These are phyloP conservation scores for Phytopythium chamaehyphon DNA, from an alignment of 352 stramenopile species.

Conservation along the genomic window DNA sequence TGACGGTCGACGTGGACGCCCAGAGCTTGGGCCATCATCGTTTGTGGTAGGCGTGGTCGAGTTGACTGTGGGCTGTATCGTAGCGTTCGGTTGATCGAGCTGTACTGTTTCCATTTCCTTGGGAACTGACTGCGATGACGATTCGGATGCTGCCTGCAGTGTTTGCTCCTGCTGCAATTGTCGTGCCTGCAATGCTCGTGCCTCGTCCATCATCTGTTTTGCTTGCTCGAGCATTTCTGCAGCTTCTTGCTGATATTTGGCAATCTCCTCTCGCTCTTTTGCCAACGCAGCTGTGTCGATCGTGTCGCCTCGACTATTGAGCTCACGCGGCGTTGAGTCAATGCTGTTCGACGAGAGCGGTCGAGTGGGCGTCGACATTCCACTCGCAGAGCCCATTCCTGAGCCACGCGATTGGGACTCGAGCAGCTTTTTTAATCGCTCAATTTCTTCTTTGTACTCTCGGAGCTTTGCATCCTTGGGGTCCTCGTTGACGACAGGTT, in stretches of 20 bases:
- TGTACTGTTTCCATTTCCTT: not conserved
- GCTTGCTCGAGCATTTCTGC: conserved; percentile 62
- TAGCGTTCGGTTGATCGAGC: not conserved
- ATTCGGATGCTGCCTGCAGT: conserved; percentile 3
- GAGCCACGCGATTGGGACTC: conserved; percentile 52
- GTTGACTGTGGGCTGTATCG: not conserved
- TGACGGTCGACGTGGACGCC: conserved; percentile 1
- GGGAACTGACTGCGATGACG: too few species aligned
- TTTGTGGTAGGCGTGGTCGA: too few species aligned
- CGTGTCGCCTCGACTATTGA: conserved; percentile 4
- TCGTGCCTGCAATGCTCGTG: conserved; percentile 33
- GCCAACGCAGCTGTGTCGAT: conserved; percentile 13
- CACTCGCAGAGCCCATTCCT: conserved; percentile 24
- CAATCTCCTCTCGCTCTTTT: conserved; percentile 65
- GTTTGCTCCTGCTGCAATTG: conserved; percentile 14
- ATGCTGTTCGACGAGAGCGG: conserved; percentile 11
- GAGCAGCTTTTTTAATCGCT: conserved; percentile 81
- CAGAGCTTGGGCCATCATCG: not conserved
- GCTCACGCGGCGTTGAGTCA: conserved; percentile 4
- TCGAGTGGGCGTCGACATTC: conserved; percentile 34
- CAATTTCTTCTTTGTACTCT: conserved; percentile 89
- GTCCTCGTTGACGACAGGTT: conserved; percentile 94
- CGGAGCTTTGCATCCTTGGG: conserved; percentile 89
- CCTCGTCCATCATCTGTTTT: conserved; percentile 77
- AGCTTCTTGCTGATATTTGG: conserved; percentile 58